Evolutionary conservation across 2,329 filamentous ascomycete genomes (phyloP), one percentile per base, ranked within the genome.

Genomic region (Clarireedia homoeocarpa): DNA sequence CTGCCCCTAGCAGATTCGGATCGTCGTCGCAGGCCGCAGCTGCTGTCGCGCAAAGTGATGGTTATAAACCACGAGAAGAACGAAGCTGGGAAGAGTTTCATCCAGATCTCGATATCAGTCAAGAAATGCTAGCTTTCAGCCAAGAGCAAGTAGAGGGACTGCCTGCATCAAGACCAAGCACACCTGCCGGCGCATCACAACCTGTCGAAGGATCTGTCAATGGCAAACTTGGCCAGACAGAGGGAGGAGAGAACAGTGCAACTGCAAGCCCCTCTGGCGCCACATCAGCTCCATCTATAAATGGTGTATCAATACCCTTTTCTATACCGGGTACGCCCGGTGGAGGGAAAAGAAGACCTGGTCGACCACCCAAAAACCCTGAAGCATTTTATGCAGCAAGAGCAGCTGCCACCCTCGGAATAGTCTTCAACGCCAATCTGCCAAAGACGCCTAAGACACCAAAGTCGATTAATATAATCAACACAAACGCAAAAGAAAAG

Each of bases 1-100:
- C 50, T n/a, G n/a, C 49, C n/a, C 54, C 54, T 17, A 52, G 49
- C 24, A 53, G 49, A 64, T 63, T 65, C 51, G 67, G 63, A 52
- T 66, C 60, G 44, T 65, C 66, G 15, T 62, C 66, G 34, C 90
- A 86, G n/a, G 90, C 92, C 12, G 91, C 91, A 27, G 89, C 91
- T 51, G 91, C 88, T 4, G 87, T 94, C 58, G 89, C 90, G 63
- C 91, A 96, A 69, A 91, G 85, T 66, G 94, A 97, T 75, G 91
- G 92, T 51, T 97, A 97, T 73, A 99, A 99, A 71, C 94, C 94
- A 34, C 82, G 94, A 67, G 94, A 99, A 73, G 94, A 99, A 74
- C 85, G 92, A 60, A 89, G 90, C 52, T 99, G 92, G 91, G 91
- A 96, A 67, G 94, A 99, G 70, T 97, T 97, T 62, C 94, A 99